A percentile compares a stretch with the other conserved stretches of the same genome.
phyloP scores from a whole-genome alignment of 2,329 filamentous ascomycete species.

The Rugonectria rugulosa region DNA sequence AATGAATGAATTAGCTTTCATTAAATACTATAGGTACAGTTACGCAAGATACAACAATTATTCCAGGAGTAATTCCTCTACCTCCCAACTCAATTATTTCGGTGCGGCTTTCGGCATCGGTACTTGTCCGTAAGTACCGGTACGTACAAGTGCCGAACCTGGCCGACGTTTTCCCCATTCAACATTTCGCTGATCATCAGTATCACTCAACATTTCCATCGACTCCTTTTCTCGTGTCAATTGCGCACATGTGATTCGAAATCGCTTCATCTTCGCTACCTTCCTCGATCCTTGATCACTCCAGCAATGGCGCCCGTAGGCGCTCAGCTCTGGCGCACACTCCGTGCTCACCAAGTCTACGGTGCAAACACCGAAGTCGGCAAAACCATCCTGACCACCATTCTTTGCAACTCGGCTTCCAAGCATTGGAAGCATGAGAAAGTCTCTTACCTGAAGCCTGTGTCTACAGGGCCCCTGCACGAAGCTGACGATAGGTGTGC shows the following conservation, averaged over 20 bases:
- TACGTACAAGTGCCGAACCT: slow-evolving; percentile 8
- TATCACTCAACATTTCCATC: slow-evolving; percentile 7
- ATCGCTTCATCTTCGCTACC: no score
- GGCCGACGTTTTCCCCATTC: slow-evolving; percentile 6
- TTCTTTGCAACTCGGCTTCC: slow-evolving; percentile 70
- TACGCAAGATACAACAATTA: no score
- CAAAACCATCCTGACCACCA: slow-evolving; percentile 81
- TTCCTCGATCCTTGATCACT: background rate
- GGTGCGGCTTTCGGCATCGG: background rate
- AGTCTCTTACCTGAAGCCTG: slow-evolving; percentile 78
- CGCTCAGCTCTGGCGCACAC: slow-evolving; percentile 70
- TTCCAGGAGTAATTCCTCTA: no score
- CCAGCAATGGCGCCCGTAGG: slow-evolving; percentile 58
- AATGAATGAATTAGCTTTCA: no score
- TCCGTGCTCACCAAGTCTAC: slow-evolving; percentile 78
- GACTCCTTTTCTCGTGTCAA: background rate
- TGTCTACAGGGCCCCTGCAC: slow-evolving; percentile 75
- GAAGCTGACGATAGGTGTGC: slow-evolving; percentile 76
- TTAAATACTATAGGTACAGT: no score
- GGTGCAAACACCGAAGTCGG: slow-evolving; percentile 87
- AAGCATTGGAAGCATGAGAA: slow-evolving; percentile 53
- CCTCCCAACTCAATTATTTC: background rate
- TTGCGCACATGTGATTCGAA: no score
- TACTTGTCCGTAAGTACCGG: slow-evolving; percentile 1
- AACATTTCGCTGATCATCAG: background rate